phyloP scores from a whole-genome alignment of 441 rosid genomes.

The Erodium texanum region DNA sequence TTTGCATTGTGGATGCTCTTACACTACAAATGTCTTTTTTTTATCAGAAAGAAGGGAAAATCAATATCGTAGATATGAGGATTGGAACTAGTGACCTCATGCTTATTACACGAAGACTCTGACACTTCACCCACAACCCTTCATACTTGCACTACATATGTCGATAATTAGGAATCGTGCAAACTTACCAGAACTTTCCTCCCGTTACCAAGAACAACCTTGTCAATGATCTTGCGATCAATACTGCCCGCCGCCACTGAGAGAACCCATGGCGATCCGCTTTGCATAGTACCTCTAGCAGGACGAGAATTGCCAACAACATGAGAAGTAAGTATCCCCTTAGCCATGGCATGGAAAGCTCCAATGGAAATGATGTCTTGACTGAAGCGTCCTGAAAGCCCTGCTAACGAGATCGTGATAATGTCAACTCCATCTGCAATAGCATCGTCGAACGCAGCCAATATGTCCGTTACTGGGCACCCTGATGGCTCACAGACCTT shows the following conservation, averaged over 20 bases:
- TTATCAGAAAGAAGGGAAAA: no score
- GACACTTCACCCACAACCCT: no score
- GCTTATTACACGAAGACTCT: no score
- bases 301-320: slow-evolving; percentile 40
- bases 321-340: slow-evolving; percentile 30
- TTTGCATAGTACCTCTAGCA: not conserved
- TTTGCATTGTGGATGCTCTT: no score
- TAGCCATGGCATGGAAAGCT: slow-evolving; percentile 38
- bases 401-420: slow-evolving; percentile 31
- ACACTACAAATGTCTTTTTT: no score
- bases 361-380: slow-evolving; percentile 33
- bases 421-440: slow-evolving; percentile 47
- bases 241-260: slow-evolving; percentile 44
- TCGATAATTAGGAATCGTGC: not conserved
- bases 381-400: not conserved
- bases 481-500: slow-evolving; percentile 19
- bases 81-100: no score
- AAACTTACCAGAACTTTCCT: not conserved
- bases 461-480: slow-evolving; percentile 15
- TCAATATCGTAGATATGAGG: no score
- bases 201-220: slow-evolving; percentile 37
- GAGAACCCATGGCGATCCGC: slow-evolving; percentile 44
- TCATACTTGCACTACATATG: no score
- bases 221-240: slow-evolving; percentile 29
- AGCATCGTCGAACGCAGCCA: slow-evolving; percentile 45